Evolutionary conservation across 192 early-diverging fungal genomes (phyloP), one percentile per base, ranked within the genome.

Genomic region (Coemansia sp.): DNA sequence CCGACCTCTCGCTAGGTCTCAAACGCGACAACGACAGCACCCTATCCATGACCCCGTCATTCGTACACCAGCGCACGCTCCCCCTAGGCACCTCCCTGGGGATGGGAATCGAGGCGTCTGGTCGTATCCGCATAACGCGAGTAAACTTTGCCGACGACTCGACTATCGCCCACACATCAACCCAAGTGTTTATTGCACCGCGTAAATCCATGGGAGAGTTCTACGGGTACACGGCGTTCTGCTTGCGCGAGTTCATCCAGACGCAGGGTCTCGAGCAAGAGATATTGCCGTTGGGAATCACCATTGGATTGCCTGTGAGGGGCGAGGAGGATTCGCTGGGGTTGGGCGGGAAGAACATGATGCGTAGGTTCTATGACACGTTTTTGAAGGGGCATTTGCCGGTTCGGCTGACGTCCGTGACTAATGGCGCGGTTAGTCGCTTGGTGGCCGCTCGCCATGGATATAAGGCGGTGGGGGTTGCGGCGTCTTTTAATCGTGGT

Each of bases 361-460:
- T 90, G 1, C 79, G 74, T 2, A 64, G 91, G 6, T 76, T 99
- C 40, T 85, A 90, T 63, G 89, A 88, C 18, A 87, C 94, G 9
- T 70, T 94, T 18, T 69, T 83, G 43, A 73, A 85, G 60, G 86
- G 86, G 61, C 74, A 85, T 48, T 60, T 95, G n/a, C 90, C 92
- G 10, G 90, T 97, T 51, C 81, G 86, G 39, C 87, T 94, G 61
- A 74, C 85, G 10, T 95, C 95, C 9, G 83, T 97, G n/a, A 90
- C 96, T 18, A 97, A 97, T 73, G 93, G 95, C 68, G 95, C 92
- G 2, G 95, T 96, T 7, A 95, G 94, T 24, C 93, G 93, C 0
- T 78, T 97, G 8, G 76, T 95, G 7, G 87, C 93, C 23, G 88
- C 96, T 65, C 90, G 91, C 5, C 93, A 94, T 84, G 61, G 68